These are phyloP conservation scores for Aspergillus funiculosus DNA, from an alignment of 495 filamentous ascomycete genomes.

Conservation along the genomic window DNA sequence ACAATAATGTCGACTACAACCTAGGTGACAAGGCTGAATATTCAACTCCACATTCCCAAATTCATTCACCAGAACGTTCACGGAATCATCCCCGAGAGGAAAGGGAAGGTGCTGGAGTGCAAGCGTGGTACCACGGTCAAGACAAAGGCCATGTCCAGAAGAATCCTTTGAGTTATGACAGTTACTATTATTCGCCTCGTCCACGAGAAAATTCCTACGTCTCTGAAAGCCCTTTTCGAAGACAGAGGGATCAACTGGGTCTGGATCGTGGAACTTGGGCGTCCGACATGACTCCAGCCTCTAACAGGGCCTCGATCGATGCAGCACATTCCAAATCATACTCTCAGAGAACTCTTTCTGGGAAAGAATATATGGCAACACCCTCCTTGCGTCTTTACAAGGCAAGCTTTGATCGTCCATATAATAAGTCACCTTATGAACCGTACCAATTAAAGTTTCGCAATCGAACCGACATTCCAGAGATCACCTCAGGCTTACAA, in stretches of 20 bases:
- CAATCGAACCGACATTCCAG: slow-evolving; percentile 9
- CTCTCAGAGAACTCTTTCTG: neutral
- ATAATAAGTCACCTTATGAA: slow-evolving; percentile 20
- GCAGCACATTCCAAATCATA: neutral
- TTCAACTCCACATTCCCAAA: neutral
- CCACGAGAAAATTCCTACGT: slow-evolving; percentile 3
- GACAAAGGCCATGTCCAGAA: slow-evolving; percentile 8
- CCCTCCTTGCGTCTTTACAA: slow-evolving; percentile 18
- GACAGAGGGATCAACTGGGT: neutral
- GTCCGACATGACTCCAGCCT: neutral
- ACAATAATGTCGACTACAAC: slow-evolving; percentile 1
- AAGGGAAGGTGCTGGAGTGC: neutral
- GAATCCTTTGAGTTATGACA: slow-evolving; percentile 21
- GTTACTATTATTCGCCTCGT: slow-evolving; percentile 2
- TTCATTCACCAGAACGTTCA: slow-evolving; percentile 3
- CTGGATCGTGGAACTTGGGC: slow-evolving; percentile 3
- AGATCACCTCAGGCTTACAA: slow-evolving; percentile 9
- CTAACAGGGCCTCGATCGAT: neutral
- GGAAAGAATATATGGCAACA: neutral
- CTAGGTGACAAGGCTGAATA: neutral
- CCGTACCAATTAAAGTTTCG: slow-evolving; percentile 7
- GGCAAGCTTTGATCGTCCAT: slow-evolving; percentile 17
- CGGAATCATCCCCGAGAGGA: neutral
- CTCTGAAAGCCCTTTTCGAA: slow-evolving; percentile 16
- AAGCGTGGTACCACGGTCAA: neutral